These are phyloP conservation scores for Raphanus sativus DNA, from an alignment of 345 rosid species.

Conservation along the genomic window DNA sequence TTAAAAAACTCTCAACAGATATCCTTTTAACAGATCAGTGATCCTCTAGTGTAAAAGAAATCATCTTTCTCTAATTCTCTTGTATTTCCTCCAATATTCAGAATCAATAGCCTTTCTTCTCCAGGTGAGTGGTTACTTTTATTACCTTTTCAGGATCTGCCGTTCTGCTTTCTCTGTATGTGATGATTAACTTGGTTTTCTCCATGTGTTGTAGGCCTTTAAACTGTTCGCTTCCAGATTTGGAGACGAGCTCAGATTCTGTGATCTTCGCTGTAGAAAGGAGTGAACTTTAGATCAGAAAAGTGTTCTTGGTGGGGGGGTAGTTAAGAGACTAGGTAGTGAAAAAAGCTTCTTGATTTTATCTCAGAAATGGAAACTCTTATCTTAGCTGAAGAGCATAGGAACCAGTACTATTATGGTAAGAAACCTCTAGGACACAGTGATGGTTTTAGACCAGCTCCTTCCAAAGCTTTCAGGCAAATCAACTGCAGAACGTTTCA, in stretches of 20 bases:
- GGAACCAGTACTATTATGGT: conserved; percentile 52
- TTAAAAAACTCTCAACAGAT: conserved; percentile 21
- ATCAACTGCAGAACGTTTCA: conserved; percentile 76
- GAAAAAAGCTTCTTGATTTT: conserved; percentile 22
- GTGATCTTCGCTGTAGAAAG: conserved; percentile 15
- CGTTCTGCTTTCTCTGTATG: background rate
- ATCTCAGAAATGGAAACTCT: conserved; percentile 71
- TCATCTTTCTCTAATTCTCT: conserved; percentile 1
- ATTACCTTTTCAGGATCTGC: background rate
- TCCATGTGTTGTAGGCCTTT: background rate
- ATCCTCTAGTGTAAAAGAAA: background rate
- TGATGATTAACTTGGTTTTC: conserved; percentile 17
- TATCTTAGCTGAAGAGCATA: conserved; percentile 64
- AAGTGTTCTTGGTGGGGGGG: conserved; percentile 6
- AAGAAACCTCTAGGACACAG: conserved; percentile 40
- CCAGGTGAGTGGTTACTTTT: conserved; percentile 19
- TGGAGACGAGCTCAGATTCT: conserved; percentile 7
- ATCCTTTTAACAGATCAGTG: background rate
- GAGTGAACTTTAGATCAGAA: conserved; percentile 17
- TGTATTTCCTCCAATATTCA: background rate
- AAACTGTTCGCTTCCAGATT: conserved; percentile 19
- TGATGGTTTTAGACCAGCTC: conserved; percentile 51
- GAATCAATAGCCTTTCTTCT: background rate
- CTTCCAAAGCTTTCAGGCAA: conserved; percentile 56
- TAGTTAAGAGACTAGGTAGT: background rate